Percentiles rank a stretch among this genome's conserved stretches.
phyloP scores from a whole-genome alignment of 495 filamentous ascomycete species.

The Corynascus novoguineensis region DNA sequence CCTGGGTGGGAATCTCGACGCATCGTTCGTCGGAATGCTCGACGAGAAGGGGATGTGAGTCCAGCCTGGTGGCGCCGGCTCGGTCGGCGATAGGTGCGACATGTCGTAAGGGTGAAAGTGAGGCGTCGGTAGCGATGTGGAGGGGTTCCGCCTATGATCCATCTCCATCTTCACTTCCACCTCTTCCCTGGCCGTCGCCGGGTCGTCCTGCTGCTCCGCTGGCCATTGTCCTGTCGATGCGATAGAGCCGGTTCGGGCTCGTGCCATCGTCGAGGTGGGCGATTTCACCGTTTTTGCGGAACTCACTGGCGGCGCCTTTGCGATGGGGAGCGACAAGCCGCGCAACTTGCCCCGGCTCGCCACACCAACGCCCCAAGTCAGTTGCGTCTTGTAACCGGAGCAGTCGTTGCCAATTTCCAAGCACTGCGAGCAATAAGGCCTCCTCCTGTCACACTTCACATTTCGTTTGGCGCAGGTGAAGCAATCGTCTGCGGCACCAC shows the following conservation, averaged over 20 bases:
- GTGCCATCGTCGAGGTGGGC: conserved; percentile 28
- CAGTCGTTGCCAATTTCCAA: conserved; percentile 88
- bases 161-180: conserved; percentile 29
- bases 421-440: conserved; percentile 94
- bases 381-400: conserved; percentile 92
- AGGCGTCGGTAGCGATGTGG: conserved; percentile 23
- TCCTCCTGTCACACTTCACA: conserved; percentile 80
- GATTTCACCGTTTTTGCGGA: conserved; percentile 42
- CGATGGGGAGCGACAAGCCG: conserved; percentile 79
- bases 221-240: conserved; percentile 36
- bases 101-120: conserved; percentile 38
- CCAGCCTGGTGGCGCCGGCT: conserved; percentile 31
- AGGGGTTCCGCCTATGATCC: conserved; percentile 18
- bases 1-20: conserved; percentile 21
- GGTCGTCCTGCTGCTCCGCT: conserved; percentile 30
- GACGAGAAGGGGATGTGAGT: conserved; percentile 31
- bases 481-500: conserved; percentile 90
- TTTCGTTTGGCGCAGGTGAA: conserved; percentile 83
- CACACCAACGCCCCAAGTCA: conserved; percentile 97
- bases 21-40: conserved; percentile 23
- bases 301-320: conserved; percentile 59
- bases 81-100: conserved; percentile 34
- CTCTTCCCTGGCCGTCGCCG: conserved; percentile 7
- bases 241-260: conserved; percentile 35
- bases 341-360: conserved; percentile 94